Evolutionary conservation across 2,329 filamentous ascomycete species (phyloP), one percentile per base, ranked within the genome.

Genomic region (Paracamarosporium sp.): DNA sequence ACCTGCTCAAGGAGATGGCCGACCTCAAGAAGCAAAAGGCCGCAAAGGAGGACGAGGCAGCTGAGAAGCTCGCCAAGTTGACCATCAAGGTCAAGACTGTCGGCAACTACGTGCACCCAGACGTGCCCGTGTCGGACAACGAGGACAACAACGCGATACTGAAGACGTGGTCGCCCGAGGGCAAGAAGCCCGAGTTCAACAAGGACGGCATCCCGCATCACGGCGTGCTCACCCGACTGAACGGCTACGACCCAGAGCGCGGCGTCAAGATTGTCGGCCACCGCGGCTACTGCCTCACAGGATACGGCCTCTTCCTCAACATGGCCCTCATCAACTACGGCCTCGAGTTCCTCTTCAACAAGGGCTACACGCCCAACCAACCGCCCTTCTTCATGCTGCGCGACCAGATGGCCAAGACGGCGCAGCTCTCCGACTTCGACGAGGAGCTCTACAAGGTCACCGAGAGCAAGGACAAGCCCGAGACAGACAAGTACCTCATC

Each of bases 371-470:
- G 28, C 89, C 91, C 7, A 87, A 94, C 64, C 70, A 73, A 57
- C 73, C 94, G 1, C 69, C 70, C 17, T 73, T 70, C 61, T 71
- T 99, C 83, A 97, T 98, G 91, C 86, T 94, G 4, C 91, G 91
- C 78, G 91, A 96, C 50, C 90, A 92, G 76, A 99, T 99, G 95
- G 93, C 91, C 59, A 98, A 98, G 84, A 99, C 95, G 0, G 95
- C 95, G 2, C 95, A 99, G 80, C 87, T 99, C 25, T 93, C 95
- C 67, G 91, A 97, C 72, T 99, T 99, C 72, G 95, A 99, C 73
- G 95, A 98, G 77, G 94, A 98, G 78, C 83, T 99, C 50, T 99
- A 99, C 85, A 98, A 98, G 81, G 94, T 99, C 54, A 84, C 84
- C 24, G 88, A 94, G 65, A 90, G 90, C 75, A 91, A 92, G 57